Base-by-base conservation (phyloP, 169 alveolate genomes). In the Cryptosporidium baileyi region DNA sequence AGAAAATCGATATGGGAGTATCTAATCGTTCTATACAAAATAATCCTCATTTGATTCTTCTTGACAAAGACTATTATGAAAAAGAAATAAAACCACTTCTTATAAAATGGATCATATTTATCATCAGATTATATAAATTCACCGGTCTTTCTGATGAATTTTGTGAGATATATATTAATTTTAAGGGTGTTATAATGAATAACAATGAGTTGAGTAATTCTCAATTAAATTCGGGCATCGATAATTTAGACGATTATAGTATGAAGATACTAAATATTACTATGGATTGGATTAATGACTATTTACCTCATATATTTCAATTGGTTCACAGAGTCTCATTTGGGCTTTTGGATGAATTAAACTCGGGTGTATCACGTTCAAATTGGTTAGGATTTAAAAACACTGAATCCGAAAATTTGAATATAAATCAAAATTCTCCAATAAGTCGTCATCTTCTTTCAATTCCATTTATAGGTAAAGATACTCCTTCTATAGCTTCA, bases 391-490 rank as follows among this genome's bases (percentile, higher is more conserved):
- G 82, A 41, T 36, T 9, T 15, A 65, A 32, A 44, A 19, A 13
- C 6, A 1, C 45, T 40, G 17, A 34, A 49, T 2, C 9, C n/a
- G 22, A n/a, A 11, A 7, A 43, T 24, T 40, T 34, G n/a, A 6
- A 5, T 9, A 24, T 34, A 17, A 28, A 45, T 1, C 26, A 51
- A n/a, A 67, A 32, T n/a, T 26, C 82, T 52, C 82, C 82, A n/a
- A 5, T 47, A 36, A 67, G 67, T 26, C 91, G 98, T 47, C 92
- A 90, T 59, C 90, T 93, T 89, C 88, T 95, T 57, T 95, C 98
- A 1, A 95, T 95, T 30, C 98, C 98, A 17, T 95, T 94, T 67
- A 93, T 95, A 36, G 98, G 98, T 7, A 95, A 94, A 65, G 98
- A 95, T 89, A 90, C 97, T 26, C 98, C 98, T 1, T 91, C 96